Base-by-base conservation (phyloP, 75 land plant genomes). In the Selaginella moellendorffii region DNA sequence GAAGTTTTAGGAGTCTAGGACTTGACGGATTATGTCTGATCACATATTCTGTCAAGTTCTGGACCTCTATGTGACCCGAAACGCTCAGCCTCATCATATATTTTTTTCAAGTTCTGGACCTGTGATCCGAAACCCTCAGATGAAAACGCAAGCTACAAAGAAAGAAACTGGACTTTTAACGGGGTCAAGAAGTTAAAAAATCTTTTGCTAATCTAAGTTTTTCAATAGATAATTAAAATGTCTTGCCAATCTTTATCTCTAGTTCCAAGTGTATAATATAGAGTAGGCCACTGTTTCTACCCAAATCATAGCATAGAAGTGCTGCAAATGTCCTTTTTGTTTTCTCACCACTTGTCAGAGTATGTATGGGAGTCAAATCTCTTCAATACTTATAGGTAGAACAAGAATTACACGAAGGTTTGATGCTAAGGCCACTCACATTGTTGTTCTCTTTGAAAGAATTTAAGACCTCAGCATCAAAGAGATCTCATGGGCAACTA, bases 371-470 rank as follows among this genome's bases (percentile, higher is more conserved):
- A 36, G 46, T 36, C 46, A 36, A 36, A 36, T 36, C 46, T 36
- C 46, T 36, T 36, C 46, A 36, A 36, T 36, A 36, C 46, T 36
- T 36, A 36, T 36, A 36, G 14, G 46, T 36, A 36, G 46, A 36
- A 36, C 46, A 36, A 36, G 46, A 36, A 36, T 36, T 36, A 36
- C 46, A 36, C 46, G 14, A 36, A 36, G 10, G 46, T 36, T 36
- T 36, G 46, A 36, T 36, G 46, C 46, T 36, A 36, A 36, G 46
- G 46, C 46, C 46, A 36, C 46, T 36, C 46, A 36, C 46, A 36
- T 36, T 36, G 46, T 36, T 36, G 5, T 5, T 36, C 46, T 36
- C 46, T 36, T 36, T 36, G 46, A 36, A 36, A 36, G 46, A 36
- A 36, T 36, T 36, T 36, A 36, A 36, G 46, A 36, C 46, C 46